Percentiles rank a stretch among this genome's conserved stretches.
These are phyloP conservation scores for Batrachochytrium dendrobatidis DNA, from an alignment of 371 early-diverging fungal species.

Conservation along the genomic window DNA sequence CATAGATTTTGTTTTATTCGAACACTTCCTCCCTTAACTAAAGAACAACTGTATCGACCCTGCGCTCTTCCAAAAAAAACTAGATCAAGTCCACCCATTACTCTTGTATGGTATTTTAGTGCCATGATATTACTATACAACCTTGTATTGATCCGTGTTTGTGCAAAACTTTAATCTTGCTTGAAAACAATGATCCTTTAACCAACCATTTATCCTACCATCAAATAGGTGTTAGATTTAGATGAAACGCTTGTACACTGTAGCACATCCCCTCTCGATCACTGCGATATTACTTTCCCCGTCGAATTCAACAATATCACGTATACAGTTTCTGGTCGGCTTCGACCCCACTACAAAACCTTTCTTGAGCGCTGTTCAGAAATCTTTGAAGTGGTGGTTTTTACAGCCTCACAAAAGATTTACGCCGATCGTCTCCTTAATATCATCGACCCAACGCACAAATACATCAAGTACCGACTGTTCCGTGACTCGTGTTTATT, in stretches of 20 bases:
- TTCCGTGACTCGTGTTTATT: conserved; percentile 59
- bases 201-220: conserved; percentile 11
- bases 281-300: conserved; percentile 17
- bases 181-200: neutral
- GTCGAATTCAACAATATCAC: conserved; percentile 49
- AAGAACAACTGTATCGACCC: conserved; percentile 34
- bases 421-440: conserved; percentile 61
- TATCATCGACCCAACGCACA: conserved; percentile 51
- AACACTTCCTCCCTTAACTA: conserved; percentile 47
- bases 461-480: conserved; percentile 45
- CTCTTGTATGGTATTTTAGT: conserved; percentile 28
- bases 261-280: conserved; percentile 34
- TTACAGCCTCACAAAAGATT: conserved; percentile 64
- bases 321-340: conserved; percentile 43
- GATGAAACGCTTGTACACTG: conserved; percentile 76
- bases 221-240: conserved; percentile 63
- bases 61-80: conserved; percentile 55
- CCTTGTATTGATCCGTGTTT: neutral
- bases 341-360: conserved; percentile 39
- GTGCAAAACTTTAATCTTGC: neutral
- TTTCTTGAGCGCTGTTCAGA: conserved; percentile 45
- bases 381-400: conserved; percentile 64
- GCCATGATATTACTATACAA: neutral
- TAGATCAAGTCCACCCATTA: conserved; percentile 47
- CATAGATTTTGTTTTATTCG: conserved; percentile 37